Evolutionary conservation across 257 asterid genomes (phyloP), one percentile per base, ranked within the genome.

Genomic region (Solanum dulcamara): DNA sequence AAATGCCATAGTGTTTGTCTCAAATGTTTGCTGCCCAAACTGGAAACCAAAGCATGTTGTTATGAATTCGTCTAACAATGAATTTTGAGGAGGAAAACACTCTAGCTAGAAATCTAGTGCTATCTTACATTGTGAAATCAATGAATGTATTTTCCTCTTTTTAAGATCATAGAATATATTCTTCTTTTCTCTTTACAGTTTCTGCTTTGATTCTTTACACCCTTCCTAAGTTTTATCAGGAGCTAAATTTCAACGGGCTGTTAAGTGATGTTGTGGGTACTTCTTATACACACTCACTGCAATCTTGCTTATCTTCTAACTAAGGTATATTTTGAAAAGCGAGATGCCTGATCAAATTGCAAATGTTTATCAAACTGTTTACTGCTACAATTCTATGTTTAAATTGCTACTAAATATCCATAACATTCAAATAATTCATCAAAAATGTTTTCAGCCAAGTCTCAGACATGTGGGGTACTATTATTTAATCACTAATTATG

Each of bases 21-120:
- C 95, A 81, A 93, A 93, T 30, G 92, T 80, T 74, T 90, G 94
- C 86, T 92, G 95, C 44, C 90, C 90, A 72, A 91, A 92, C 98
- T 96, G 97, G 84, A 84, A 84, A 35, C 17, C 59, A 85, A 51
- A 77, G 62, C 28, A 77, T 38, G 5, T 72, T 7, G 24, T 71
- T 32, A 84, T 55, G 35, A 44, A 57, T 50, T 64, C 40, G 3
- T 71, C 28, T 48, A 14, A 51, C 15, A 84, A 28, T 20, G 18
- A 26, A 71, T 20, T 13, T 20, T 71, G 80, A 71, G 30, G 70
- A 62, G 70, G 81, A 44, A 75, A 75, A 24, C 8, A 14, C n/a
- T 44, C 14, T 22, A 72, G 2, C 26, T 14, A 40, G 24, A 15
- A 44, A 13, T 75, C 38, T 75, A 1, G 4, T n/a, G 81, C 57